Conservation (phyloP, 768 basidiomycete genomes). For the Rhodosporidiobolus odoratus region DNA sequence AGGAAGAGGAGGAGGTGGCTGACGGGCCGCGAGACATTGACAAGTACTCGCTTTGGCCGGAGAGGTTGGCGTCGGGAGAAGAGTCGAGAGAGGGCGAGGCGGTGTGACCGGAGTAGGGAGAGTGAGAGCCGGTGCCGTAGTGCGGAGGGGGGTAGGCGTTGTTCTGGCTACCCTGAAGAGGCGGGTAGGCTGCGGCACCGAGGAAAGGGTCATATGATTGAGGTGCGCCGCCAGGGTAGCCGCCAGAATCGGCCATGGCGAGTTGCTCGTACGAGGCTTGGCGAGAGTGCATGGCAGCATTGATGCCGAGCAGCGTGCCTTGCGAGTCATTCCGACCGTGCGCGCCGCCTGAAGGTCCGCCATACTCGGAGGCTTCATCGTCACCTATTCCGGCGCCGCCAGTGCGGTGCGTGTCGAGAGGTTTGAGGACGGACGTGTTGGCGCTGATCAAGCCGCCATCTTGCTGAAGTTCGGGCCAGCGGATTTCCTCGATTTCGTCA, state of each 20-base stretch:
- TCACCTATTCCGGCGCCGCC: constrained; percentile 38
- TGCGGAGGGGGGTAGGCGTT: constrained; percentile 11
- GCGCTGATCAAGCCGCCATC: constrained; percentile 23
- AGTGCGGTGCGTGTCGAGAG: constrained; percentile 35
- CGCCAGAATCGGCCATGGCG: constrained; percentile 23
- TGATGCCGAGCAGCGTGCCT: constrained; percentile 9
- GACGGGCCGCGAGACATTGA: neutral
- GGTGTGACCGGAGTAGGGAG: neutral
- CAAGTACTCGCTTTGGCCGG: neutral
- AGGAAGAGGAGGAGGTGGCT: neutral
- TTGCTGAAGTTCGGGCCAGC: constrained; percentile 40
- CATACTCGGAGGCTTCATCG: constrained; percentile 15
- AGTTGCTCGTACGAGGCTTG: constrained; percentile 23
- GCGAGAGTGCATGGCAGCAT: constrained; percentile 1
- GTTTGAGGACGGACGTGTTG: constrained; percentile 36
- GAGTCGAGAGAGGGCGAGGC: neutral
- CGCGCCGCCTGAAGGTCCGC: neutral
- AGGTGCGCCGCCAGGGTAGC: neutral
- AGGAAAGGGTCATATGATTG: constrained; percentile 38
- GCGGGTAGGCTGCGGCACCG: constrained; percentile 23
- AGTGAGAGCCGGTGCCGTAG: neutral
- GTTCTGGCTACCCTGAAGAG: neutral
- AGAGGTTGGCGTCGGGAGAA: too few species aligned
- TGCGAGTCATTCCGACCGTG: constrained; percentile 9
- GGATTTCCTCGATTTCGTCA: constrained; percentile 30